These are phyloP conservation scores for Carex myosuroides DNA, from an alignment of 176 grass and related monocot species.

Conservation along the genomic window DNA sequence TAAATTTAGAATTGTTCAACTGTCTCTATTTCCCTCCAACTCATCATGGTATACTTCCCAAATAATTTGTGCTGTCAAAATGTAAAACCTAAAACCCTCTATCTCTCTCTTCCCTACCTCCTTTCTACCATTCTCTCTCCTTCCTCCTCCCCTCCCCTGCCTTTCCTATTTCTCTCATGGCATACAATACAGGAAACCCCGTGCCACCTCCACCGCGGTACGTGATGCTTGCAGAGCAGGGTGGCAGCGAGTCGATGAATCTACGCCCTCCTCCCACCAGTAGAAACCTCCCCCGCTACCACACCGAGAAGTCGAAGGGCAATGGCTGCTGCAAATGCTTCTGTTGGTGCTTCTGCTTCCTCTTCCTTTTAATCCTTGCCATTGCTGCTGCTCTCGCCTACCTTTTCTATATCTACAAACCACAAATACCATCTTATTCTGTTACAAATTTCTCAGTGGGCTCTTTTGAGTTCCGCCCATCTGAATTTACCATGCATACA, in stretches of 20 bases:
- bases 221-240: slow-evolving; percentile 21
- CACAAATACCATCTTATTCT: slow-evolving; percentile 66
- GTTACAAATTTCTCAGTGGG: slow-evolving; percentile 54
- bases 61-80: slow-evolving; percentile 2
- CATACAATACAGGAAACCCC: not conserved
- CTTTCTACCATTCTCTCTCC: not conserved
- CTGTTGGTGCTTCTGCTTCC: slow-evolving; percentile 57
- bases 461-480: slow-evolving; percentile 43
- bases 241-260: not conserved
- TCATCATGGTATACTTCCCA: not conserved
- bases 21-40: not conserved
- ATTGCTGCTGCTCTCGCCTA: slow-evolving; percentile 15
- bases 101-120: not conserved
- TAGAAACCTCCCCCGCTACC: slow-evolving; percentile 54
- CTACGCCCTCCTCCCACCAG: slow-evolving; percentile 21
- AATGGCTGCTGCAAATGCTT: slow-evolving; percentile 33
- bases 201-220: slow-evolving; percentile 26
- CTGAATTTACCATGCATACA: slow-evolving; percentile 47
- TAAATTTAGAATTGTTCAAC: slow-evolving; percentile 22
- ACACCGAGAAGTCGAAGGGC: slow-evolving; percentile 8
- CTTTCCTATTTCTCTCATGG: not conserved
- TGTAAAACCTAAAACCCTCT: not conserved
- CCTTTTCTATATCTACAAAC: slow-evolving; percentile 38
- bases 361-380: slow-evolving; percentile 44
- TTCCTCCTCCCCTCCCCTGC: not conserved